Evolutionary conservation across 129 eudicot genomes (phyloP).

Genomic region (Deinandra increscens): DNA sequence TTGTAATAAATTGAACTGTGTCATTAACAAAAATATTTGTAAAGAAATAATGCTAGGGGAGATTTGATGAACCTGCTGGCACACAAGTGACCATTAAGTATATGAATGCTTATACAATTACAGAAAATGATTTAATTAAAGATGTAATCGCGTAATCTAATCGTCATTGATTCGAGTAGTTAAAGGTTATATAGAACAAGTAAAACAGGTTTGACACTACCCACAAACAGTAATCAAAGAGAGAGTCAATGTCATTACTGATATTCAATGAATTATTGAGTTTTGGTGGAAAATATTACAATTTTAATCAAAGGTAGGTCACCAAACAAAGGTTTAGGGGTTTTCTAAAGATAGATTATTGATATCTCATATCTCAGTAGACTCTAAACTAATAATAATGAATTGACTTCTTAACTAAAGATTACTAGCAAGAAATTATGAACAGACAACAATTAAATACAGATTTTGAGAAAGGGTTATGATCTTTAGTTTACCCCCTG

Average conservation of each 20-base stretch:
- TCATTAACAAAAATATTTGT: conserved; percentile 22
- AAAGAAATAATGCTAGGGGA: conserved; percentile 20
- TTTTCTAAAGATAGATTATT: conserved; percentile 26
- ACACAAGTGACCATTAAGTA: conserved; percentile 16
- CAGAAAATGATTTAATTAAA: conserved; percentile 1
- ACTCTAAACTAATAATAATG: conserved; percentile 36
- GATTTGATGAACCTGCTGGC: conserved; percentile 20
- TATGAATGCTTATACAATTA: conserved; percentile 19
- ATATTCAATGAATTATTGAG: conserved; percentile 39
- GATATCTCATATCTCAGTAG: conserved; percentile 35
- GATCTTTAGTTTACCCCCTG: conserved; percentile 42
- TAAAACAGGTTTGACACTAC: conserved; percentile 8
- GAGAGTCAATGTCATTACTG: conserved; percentile 22
- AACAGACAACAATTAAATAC: conserved; percentile 48
- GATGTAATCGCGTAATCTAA: no score
- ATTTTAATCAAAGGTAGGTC: conserved; percentile 46
- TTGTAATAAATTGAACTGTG: conserved; percentile 6
- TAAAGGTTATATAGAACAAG: no score
- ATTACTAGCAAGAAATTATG: conserved; percentile 43
- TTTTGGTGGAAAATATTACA: conserved; percentile 35
- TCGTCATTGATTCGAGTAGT: no score
- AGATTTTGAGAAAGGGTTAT: conserved; percentile 21
- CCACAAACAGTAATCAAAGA: conserved; percentile 13
- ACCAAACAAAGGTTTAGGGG: conserved; percentile 47
- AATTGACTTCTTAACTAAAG: conserved; percentile 36